Conservation (phyloP, 2,329 filamentous ascomycete species). For the Cladosporium sp. region DNA sequence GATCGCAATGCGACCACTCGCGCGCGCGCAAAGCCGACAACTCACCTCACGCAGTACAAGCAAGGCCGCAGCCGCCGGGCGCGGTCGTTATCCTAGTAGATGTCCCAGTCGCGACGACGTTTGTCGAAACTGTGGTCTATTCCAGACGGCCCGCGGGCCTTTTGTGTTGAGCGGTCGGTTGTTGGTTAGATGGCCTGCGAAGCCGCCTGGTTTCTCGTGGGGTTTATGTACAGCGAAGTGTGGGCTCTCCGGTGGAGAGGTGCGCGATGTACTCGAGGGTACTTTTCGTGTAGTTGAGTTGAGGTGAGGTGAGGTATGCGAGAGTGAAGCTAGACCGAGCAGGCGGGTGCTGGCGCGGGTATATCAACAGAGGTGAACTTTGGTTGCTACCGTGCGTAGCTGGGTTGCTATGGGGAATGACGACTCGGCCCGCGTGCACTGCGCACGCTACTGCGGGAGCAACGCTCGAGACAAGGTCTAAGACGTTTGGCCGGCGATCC, state of each 20-base stretch:
- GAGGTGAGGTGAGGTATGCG: slow-evolving; percentile 7
- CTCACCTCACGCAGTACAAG: slow-evolving; percentile 79
- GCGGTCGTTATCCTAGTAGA: slow-evolving; percentile 15
- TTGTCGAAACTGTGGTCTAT: neutral
- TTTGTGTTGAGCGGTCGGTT: slow-evolving; percentile 7
- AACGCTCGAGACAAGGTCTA: slow-evolving; percentile 8
- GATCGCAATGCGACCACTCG: neutral
- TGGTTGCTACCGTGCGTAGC: neutral
- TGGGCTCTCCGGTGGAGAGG: slow-evolving; percentile 5
- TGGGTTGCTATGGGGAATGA: slow-evolving; percentile 6
- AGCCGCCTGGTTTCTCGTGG: slow-evolving; percentile 9
- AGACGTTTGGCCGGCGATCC: neutral
- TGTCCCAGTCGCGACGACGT: slow-evolving; percentile 6
- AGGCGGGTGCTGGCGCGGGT: slow-evolving; percentile 4
- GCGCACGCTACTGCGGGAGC: neutral
- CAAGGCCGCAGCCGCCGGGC: slow-evolving; percentile 75
- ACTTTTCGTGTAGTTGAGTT: neutral
- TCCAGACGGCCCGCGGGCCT: slow-evolving; percentile 12
- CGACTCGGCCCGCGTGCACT: neutral
- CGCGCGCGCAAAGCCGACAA: slow-evolving; percentile 24
- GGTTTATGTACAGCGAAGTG: slow-evolving; percentile 10
- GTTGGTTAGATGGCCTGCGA: slow-evolving; percentile 7
- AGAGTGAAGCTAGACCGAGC: slow-evolving; percentile 2
- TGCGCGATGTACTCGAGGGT: neutral
- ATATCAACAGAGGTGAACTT: slow-evolving; percentile 2